Base-by-base conservation (phyloP, 352 stramenopile species). In the Phytophthora crassamura region DNA sequence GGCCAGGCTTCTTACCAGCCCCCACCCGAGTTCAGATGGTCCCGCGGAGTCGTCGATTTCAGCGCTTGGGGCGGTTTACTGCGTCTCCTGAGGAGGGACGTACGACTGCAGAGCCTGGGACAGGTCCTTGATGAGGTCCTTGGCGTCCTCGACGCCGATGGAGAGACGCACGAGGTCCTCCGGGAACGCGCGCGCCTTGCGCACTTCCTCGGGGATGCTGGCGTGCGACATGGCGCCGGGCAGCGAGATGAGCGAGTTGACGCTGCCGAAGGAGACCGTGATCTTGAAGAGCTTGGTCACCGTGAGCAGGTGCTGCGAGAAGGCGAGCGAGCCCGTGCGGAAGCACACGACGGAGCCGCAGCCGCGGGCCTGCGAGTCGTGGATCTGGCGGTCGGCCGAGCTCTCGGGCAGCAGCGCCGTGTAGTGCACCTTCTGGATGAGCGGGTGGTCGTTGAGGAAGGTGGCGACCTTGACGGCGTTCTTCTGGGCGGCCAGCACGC, bases 181-280 rank as follows among this genome's bases (percentile, higher is more conserved):
- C 34, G 94, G 90, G 69, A 99, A 97, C 11, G 93, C 86, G 7
- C 96, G 78, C 30, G 84, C 78, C 62, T 93, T 90, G 53, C 95
- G 89, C 49, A 98, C 88, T 59, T 98, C 94, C 57, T 93, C 79
- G 0, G 95, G 90, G 35, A 99, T 96, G 35, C 85, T 97, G 25
- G 94, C 93, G 79, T 99, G 97, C 7, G 97, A 99, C 96, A 99
- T 99, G 22, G 96, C 88, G 41, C 87, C 90, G 2, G 90, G 92
- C 43, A 97, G 77, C 57, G 89, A 97, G 60, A 97, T 97, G 14
- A 98, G 72, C 61, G 90, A 98, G 75, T 98, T 97, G 25, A 97
- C 91, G 50, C 84, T 94, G 48, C 94, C 94, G 59, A 98, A 98
- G 74, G 86, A 97, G 52, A 93, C 86, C 6, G 92, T 98, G 74